Base-by-base conservation (phyloP, 129 eudicot genomes). In the Ambrosia artemisiifolia region DNA sequence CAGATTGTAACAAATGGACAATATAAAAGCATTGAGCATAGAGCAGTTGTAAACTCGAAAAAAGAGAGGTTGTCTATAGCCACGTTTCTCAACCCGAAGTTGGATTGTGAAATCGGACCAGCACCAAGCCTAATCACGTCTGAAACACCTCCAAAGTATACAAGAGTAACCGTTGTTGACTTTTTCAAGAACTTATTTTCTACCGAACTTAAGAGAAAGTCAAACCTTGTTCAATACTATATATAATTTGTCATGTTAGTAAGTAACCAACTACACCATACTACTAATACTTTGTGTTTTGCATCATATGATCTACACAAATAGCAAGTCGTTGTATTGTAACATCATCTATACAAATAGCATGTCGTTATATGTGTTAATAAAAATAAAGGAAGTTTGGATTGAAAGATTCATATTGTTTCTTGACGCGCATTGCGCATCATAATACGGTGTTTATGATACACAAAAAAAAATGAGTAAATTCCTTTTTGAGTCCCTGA, bases 11-110 rank as follows among this genome's bases (percentile, higher is more conserved):
- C 65, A 32, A 59, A 59, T 5, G 65, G 65, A 2, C 40, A 30
- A 59, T 59, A 59, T 59, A 59, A 30, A 59, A 59, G 65, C 65
- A 13, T 59, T 11, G 65, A 59, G 17, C 65, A 59, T 28, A 59
- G 65, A 28, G 65, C 65, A 28, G 13, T 8, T 4, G 40, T 59
- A 4, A 30, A 59, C 65, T 30, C 42, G 4, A 40, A 59, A 16
- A 59, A 1, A 59, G 65, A 59, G 42, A 59, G 65, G 65, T 2
- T 59, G 42, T 59, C 65, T 5, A 59, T 59, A 59, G 65, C 65
- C 17, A 59, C 42, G 13, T 59, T 59, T 59, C 8, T 28, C 18
- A 59, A 6, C 65, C 65, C 65, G 3, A 28, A 59, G 10, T 2
- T 28, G 40, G 19, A 30, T 11, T 40, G 65, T 30, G 42, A 12